Conservation (phyloP, 805 yeast species). For the Candida gorgasii region DNA sequence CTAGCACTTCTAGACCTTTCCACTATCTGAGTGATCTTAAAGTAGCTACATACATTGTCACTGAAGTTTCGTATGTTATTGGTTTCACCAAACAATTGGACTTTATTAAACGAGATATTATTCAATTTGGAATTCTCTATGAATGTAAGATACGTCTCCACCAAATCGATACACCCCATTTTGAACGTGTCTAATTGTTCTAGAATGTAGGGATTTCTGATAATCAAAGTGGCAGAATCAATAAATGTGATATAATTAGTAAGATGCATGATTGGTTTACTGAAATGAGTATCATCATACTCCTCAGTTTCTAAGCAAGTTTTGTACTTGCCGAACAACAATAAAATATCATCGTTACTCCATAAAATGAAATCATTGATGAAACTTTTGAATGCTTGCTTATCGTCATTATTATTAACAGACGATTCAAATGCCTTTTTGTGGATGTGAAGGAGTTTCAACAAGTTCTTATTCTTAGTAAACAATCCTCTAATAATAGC, state of each 20-base stretch:
- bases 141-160: slow-evolving; percentile 14
- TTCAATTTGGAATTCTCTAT: slow-evolving; percentile 23
- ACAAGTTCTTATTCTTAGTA: slow-evolving; percentile 31
- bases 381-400: slow-evolving; percentile 33
- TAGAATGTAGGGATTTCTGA: slow-evolving; percentile 42
- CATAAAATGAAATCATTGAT: slow-evolving; percentile 41
- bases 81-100: slow-evolving; percentile 27
- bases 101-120: slow-evolving; percentile 36
- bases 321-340: slow-evolving; percentile 34
- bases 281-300: slow-evolving; percentile 22
- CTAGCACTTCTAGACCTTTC: slow-evolving; percentile 29
- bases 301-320: slow-evolving; percentile 15
- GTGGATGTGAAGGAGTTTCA: slow-evolving; percentile 11
- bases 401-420: slow-evolving; percentile 20
- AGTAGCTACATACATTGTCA: slow-evolving; percentile 36
- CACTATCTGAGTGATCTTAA: slow-evolving; percentile 37
- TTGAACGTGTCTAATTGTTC: slow-evolving; percentile 26
- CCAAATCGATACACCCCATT: slow-evolving; percentile 17
- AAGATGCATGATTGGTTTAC: slow-evolving; percentile 34
- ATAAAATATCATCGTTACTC: slow-evolving; percentile 36
- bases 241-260: slow-evolving; percentile 30
- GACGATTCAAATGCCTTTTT: slow-evolving; percentile 5
- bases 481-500: slow-evolving; percentile 40
- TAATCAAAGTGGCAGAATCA: slow-evolving; percentile 17
- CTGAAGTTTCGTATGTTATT: slow-evolving; percentile 11